These are phyloP conservation scores for Metschnikowia proteae DNA, from an alignment of 805 yeast genomes.

Conservation along the genomic window DNA sequence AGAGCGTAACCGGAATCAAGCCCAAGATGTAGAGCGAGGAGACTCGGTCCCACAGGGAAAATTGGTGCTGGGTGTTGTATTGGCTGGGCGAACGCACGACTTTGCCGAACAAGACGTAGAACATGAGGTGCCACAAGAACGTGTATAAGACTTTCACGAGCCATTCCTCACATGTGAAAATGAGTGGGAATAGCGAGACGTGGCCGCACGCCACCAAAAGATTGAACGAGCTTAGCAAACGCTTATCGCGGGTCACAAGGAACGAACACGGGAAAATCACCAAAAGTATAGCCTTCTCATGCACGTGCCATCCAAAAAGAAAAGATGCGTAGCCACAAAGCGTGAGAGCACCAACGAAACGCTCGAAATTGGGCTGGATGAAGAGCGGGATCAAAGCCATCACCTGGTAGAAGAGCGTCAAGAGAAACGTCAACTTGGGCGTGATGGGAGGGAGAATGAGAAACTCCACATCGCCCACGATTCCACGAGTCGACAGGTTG, in stretches of 20 bases:
- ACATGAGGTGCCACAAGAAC: slow-evolving; percentile 79
- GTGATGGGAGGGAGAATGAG: slow-evolving; percentile 74
- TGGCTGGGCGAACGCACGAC: slow-evolving; percentile 55
- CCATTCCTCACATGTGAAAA: slow-evolving; percentile 78
- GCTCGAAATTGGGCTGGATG: slow-evolving; percentile 65
- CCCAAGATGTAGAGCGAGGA: slow-evolving; percentile 65
- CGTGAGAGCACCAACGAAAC: slow-evolving; percentile 81
- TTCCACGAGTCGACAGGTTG: slow-evolving; percentile 63
- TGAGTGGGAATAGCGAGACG: slow-evolving; percentile 82
- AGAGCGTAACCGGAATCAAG: slow-evolving; percentile 56
- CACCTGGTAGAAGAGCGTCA: slow-evolving; percentile 82
- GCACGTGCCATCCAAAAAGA: slow-evolving; percentile 98
- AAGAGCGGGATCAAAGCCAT: slow-evolving; percentile 70
- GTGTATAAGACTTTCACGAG: slow-evolving; percentile 73
- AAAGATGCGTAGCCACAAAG: slow-evolving; percentile 89
- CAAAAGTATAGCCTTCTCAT: slow-evolving; percentile 92
- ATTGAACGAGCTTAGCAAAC: slow-evolving; percentile 68
- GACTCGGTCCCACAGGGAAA: slow-evolving; percentile 54
- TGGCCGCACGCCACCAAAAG: slow-evolving; percentile 76
- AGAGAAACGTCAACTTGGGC: slow-evolving; percentile 70
- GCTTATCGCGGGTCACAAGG: slow-evolving; percentile 63
- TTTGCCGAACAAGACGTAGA: slow-evolving; percentile 66
- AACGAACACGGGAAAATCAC: slow-evolving; percentile 86
- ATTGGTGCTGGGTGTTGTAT: slow-evolving; percentile 11
- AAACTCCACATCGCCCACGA: slow-evolving; percentile 88